Evolutionary conservation across 78 protist species (phyloP), one percentile per base, ranked within the genome.

Genomic region (Cyanophora paradoxa): DNA sequence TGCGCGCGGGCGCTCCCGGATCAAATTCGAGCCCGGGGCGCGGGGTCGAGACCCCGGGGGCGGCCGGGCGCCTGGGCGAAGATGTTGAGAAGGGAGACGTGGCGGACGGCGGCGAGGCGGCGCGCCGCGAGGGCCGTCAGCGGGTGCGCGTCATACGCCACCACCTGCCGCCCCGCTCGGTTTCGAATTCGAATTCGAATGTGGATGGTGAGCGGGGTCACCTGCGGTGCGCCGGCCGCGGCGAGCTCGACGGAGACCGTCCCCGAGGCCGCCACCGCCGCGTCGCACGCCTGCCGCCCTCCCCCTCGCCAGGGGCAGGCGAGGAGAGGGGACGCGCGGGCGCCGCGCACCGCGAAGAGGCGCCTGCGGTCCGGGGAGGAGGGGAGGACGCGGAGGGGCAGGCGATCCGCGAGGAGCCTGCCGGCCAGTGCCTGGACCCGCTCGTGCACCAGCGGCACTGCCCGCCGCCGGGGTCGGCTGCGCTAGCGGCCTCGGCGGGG

Each of bases 201-300:
- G n/a, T n/a, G n/a, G n/a, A n/a, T n/a, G n/a, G n/a, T n/a, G 7
- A 8, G 46, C 46, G 7, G 7, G 46, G 22, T 8, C 7, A 41
- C 41, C 41, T 59, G 66, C 20, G 66, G 66, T 26, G 34, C 66
- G 66, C 37, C 30, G 1, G 66, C 66, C 22, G 28, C 28, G 3
- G 62, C 62, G n/a, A 59, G 66, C 41, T 59, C 66, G 28, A 59
- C 41, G 41, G 30, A 34, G 66, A 59, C 66, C 26, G 66, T 59
- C 14, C 66, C 66, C 8, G 42, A 59, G 5, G 28, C 6, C 66
- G 66, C 66, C 22, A 59, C 2, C 13, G 66, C 66, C 4, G 34
- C 42, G 4, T 17, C 1, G 24, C 42, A 59, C 41, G 39, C 41
- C 30, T 8, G 28, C 42, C 19, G 34, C 22, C 42, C 66, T 16